Evolutionary conservation across 202 grass and related monocot species (phyloP), one percentile per base, ranked within the genome.

Genomic region (Bolboschoenoplectus hybrid): DNA sequence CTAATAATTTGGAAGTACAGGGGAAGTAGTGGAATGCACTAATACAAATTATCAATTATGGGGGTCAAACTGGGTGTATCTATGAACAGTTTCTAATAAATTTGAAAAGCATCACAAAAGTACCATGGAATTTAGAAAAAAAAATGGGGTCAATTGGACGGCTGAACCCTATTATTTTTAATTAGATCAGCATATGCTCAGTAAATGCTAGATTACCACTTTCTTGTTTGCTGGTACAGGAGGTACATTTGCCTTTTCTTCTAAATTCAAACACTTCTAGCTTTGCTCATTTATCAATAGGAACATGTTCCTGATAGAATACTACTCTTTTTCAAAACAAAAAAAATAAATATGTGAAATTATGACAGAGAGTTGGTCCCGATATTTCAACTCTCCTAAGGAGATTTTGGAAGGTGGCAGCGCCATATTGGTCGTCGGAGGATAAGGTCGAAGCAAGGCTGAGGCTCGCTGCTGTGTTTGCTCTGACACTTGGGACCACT

Each of bases 351-450:
- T 72, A 10, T 72, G 7, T 26, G 1, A 44, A 63, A 63, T 86
- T 60, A 57, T 90, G 74, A 47, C 60, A 97, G 57, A 91, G 93
- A 71, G 82, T 60, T 16, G 90, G 85, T 67, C 81, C 93, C 7
- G 92, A 98, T 64, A 43, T 96, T 62, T 87, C 85, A 67, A 96
- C 86, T 62, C 89, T 94, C 84, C 75, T 91, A 83, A 87, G 82
- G 72, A 96, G 93, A 88, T 98, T 98, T 67, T 98, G 90, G 93
- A 98, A 98, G 88, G 93, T 98, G 60, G 93, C 97, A 38, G 90
- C 92, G 5, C 97, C 93, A 53, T 98, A 98, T 52, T 98, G 93
- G 97, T 96, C 90, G 74, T 98, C 93, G 3, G 97, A 94, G 85
- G 93, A 98, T 86, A 96, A 98, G 80, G 85, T 85, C 19, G 87